phyloP scores from a whole-genome alignment of 2,329 filamentous ascomycete species.

The Fusarium sacchari region DNA sequence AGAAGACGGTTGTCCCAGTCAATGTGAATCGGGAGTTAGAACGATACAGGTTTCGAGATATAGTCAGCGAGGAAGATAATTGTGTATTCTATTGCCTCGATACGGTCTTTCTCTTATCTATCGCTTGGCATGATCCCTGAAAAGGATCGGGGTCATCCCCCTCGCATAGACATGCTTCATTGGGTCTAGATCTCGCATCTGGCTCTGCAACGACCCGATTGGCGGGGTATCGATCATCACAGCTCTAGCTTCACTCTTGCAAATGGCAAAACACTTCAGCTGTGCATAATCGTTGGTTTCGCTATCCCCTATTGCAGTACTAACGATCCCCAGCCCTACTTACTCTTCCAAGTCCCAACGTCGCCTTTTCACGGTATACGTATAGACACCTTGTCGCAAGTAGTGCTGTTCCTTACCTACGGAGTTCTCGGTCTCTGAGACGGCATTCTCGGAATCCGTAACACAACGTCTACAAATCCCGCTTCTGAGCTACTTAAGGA shows the following conservation, averaged over 20 bases:
- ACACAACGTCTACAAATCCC: background rate
- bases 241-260: background rate
- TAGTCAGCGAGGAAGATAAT: background rate
- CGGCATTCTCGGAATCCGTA: background rate
- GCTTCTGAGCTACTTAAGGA: background rate
- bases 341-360: background rate
- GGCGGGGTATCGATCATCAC: background rate
- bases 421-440: background rate
- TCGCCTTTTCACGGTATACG: background rate
- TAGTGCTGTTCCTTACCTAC: background rate
- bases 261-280: accelerated
- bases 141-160: background rate
- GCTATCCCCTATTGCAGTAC: no score
- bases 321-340: background rate
- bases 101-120: background rate
- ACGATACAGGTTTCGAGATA: background rate
- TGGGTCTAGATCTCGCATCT: no score
- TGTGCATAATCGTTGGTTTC: background rate
- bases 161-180: background rate
- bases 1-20: no score
- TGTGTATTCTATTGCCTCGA: background rate
- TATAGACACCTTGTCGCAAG: no score
- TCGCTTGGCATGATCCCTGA: background rate
- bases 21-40: background rate
- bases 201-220: background rate